These are phyloP conservation scores for Williopsis jadinii DNA, from an alignment of 1,139 yeast genomes.

Conservation along the genomic window DNA sequence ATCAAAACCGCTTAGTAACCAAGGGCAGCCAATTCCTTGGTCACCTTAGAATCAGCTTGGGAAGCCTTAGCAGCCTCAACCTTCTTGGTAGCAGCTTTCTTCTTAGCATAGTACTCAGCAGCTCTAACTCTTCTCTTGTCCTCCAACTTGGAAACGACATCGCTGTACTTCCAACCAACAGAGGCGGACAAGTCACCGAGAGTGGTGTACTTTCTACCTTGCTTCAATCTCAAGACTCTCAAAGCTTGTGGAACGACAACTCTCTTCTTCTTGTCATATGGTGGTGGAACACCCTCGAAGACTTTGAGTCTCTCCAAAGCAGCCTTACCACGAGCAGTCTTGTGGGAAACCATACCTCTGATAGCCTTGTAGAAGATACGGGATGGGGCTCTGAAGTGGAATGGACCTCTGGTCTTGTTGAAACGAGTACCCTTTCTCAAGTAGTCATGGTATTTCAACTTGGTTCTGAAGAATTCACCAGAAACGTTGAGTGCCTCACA, in stretches of 20 bases:
- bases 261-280: conserved; percentile 99
- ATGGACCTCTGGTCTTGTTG: conserved; percentile 99
- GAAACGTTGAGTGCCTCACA: conserved; percentile 97
- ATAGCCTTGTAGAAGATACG: conserved; percentile 99
- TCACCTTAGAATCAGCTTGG: conserved; percentile 61
- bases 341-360: conserved; percentile 99
- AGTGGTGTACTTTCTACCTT: conserved; percentile 99
- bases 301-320: conserved; percentile 99
- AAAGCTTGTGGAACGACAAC: conserved; percentile 99
- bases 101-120: conserved; percentile 98
- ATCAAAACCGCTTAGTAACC: conserved; percentile 54
- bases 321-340: conserved; percentile 99
- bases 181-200: conserved; percentile 94
- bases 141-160: conserved; percentile 94
- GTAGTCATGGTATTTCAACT: conserved; percentile 99
- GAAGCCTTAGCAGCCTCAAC: conserved; percentile 75
- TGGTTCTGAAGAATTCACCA: conserved; percentile 99
- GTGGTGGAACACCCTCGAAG: conserved; percentile 99
- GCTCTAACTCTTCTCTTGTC: conserved; percentile 99
- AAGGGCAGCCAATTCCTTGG: conserved; percentile 74
- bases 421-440: conserved; percentile 98
- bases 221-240: conserved; percentile 98
- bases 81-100: conserved; percentile 94
- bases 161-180: conserved; percentile 99
- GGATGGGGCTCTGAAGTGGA: conserved; percentile 99